Evolutionary conservation across 2,329 filamentous ascomycete species (phyloP), one percentile per base, ranked within the genome.

Genomic region (Pseudogymnoascus sp.): DNA sequence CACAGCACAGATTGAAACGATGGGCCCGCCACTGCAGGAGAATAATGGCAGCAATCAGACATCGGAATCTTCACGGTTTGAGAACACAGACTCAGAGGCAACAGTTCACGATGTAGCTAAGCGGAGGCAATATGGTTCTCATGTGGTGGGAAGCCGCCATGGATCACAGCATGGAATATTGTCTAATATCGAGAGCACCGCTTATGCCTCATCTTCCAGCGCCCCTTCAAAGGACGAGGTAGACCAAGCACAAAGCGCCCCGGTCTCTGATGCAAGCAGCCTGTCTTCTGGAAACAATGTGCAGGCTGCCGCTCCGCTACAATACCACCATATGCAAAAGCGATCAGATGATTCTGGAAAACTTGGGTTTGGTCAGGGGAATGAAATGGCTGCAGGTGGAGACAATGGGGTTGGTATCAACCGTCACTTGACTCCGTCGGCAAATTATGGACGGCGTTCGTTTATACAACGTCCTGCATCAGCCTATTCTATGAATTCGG

Each of bases 401-500:
- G 83, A 86, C 32, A 75, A 76, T 60, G 78, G 74, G 14, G 72
- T 76, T 2, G 75, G 76, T 34, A 79, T 83, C 63, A 82, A 83
- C 64, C 83, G 85, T 54, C 83, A 87, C 70, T 75, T 90, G 35
- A 85, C 85, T 2, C 85, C 82, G 22, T 83, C 74, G 47, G 79
- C 81, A 11, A 75, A 78, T 67, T 59, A 77, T 62, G 77, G 81
- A 65, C 77, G 79, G 67, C 76, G 83, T 68, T 83, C 77, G 62
- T 84, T 83, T 12, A 71, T 88, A 64, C 81, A 82, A 39, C 81
- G 92, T 59, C 91, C 91, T 4, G 80, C 80, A 22, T 96, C 92
- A 11, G 79, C 87, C 4, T 92, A 91, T 72, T 94, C 90, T 2
- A 79, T 83, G 12, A 82, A 82, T 57, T 91, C 89, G 14, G 91